Base-by-base conservation (phyloP, 306 rosid genomes). In the Hippophae rhamnoides region DNA sequence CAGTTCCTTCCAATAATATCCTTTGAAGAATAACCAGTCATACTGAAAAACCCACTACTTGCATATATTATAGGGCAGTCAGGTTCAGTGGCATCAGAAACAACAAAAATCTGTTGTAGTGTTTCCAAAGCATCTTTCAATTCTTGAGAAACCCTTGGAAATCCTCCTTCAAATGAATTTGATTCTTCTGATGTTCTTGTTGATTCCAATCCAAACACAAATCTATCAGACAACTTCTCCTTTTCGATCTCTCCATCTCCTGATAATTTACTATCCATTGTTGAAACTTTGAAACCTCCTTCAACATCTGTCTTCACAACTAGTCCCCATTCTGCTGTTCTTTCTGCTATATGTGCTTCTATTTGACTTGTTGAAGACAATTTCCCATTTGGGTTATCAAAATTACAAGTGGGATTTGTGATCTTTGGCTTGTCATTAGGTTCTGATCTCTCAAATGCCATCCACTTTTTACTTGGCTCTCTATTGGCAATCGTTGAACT, bases 1-100 rank as follows among this genome's bases (percentile, higher is more conserved):
- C 98, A 92, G 73, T 87, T 92, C 76, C 82, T 81, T 64, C 98
- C 98, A 68, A 92, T 76, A 59, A 92, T 61, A 72, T 92, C 96
- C 76, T 85, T 81, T 7, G 86, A 53, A 56, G 96, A 72, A 59
- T 92, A 92, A 43, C 98, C 98, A 25, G 98, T 92, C 95, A 92
- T 92, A 5, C 18, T 50, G 50, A 87, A 87, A 65, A 92, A 92
- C 5, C 93, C 92, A 60, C 80, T 75, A 62, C 98, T 92, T 14
- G 98, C 95, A 74, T 73, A 92, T 81, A 92, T 8, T 44, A 92
- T 92, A 5, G 98, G 98, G 55, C 83, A 83, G 41, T 92, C 98
- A 25, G 98, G 96, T 61, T 85, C 87, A 13, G 88, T 79, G 49
- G 96, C 96, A 70, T 92, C 96, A 0, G 98, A 87, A 52, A 92